Evolutionary conservation across 1,284 basidiomycete genomes (phyloP).

Genomic region (Cryptococcus sp.): DNA sequence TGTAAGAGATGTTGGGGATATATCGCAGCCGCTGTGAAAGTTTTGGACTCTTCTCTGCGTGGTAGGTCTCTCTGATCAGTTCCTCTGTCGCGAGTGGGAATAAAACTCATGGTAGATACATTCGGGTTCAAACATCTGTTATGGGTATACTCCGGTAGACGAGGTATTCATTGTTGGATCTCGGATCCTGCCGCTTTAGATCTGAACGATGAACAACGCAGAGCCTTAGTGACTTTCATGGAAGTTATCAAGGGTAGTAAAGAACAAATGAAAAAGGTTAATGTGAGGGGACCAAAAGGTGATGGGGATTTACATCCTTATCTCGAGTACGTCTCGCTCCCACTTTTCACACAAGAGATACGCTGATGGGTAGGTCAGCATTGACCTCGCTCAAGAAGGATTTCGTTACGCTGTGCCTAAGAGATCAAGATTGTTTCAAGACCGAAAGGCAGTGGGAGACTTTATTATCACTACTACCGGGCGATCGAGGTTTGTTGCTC

Average conservation of each 20-base stretch:
- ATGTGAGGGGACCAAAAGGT: constrained; percentile 54
- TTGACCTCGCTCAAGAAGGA: constrained; percentile 55
- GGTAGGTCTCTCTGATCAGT: constrained; percentile 46
- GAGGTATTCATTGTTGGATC: constrained; percentile 98
- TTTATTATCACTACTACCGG: constrained; percentile 69
- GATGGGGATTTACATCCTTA: constrained; percentile 62
- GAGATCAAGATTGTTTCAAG: constrained; percentile 82
- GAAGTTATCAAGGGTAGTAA: constrained; percentile 81
- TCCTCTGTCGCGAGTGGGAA: neutral
- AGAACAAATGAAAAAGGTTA: constrained; percentile 79
- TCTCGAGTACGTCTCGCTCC: constrained; percentile 55
- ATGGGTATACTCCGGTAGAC: constrained; percentile 98
- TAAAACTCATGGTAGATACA: constrained; percentile 50
- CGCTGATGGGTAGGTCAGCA: no score
- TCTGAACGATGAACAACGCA: constrained; percentile 86
- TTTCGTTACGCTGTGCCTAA: constrained; percentile 69
- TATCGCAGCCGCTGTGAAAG: constrained; percentile 86
- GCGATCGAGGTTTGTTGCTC: constrained; percentile 51
- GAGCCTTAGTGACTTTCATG: constrained; percentile 78
- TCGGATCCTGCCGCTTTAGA: constrained; percentile 83
- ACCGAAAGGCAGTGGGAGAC: constrained; percentile 67
- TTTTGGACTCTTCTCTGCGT: constrained; percentile 74
- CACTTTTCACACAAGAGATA: neutral
- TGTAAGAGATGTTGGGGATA: constrained; percentile 93
- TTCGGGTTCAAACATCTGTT: constrained; percentile 75